Base-by-base conservation (phyloP, 768 basidiomycete species). In the Pisolithus tinctorius region DNA sequence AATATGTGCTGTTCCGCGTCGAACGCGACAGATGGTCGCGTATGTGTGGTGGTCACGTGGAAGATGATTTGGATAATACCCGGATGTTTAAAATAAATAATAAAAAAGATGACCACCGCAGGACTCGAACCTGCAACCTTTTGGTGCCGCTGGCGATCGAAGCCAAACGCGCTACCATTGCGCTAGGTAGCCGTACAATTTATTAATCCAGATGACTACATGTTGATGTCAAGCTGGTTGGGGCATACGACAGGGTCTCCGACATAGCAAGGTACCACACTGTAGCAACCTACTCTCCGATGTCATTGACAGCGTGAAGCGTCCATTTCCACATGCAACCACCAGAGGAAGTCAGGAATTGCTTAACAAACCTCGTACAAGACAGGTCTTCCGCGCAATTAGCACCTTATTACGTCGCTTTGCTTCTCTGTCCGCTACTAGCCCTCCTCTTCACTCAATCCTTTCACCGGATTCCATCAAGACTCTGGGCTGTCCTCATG, bases 101-200 rank as follows among this genome's bases (percentile, higher is more conserved):
- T 20, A 25, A 62, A 66, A 69, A 49, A 47, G 55, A 64, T 86
- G 86, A 87, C 81, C 83, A 85, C 85, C 83, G 85, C 87, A 88
- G 87, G 87, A 86, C 85, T 89, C 86, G 87, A 89, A 89, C 88
- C 87, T 89, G 86, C 87, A 89, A 84, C 87, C 88, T 88, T 85
- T 87, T 88, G 87, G 86, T 89, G 56, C 73, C 81, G 69, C 72
- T 69, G 74, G 81, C 82, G 61, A 78, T 86, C 85, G 86, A 88
- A 88, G 86, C 86, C 86, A 88, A 86, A 88, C 85, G 86, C 86
- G 86, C 86, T 88, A 87, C 86, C 86, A 88, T 88, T 88, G 86
- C 84, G 86, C 86, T 73, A 88, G 83, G 84, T 80, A 83, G 79
- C 81, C 83, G 14, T 29, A n/a, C 25, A 9, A 20, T 1, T 20